A percentile compares a stretch with the other conserved stretches of the same genome.
Conservation (phyloP, 495 filamentous ascomycete genomes). For the Talaromyces borbonicus region DNA sequence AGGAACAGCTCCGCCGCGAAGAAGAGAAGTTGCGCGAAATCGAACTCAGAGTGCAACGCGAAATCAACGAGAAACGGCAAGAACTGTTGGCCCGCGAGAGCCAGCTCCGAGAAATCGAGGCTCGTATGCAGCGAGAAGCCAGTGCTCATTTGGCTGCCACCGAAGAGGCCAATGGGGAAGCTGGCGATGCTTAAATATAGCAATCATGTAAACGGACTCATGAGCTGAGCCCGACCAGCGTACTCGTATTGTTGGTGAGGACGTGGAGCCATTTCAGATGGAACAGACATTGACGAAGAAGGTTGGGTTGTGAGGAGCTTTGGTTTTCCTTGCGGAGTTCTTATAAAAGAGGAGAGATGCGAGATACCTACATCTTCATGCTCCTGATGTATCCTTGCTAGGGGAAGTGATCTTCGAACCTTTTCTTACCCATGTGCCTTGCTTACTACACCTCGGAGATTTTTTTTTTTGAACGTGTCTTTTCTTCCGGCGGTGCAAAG, state of each 20-base stretch:
- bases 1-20: slow-evolving; percentile 96
- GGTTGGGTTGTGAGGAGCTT: too few species aligned
- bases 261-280: too few species aligned
- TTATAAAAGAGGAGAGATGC: too few species aligned
- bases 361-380: too few species aligned
- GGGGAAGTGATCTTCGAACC: too few species aligned
- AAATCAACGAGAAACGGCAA: slow-evolving; percentile 99
- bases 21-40: slow-evolving; percentile 99
- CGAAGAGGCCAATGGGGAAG: slow-evolving; percentile 40
- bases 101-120: slow-evolving; percentile 92
- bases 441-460: slow-evolving; percentile 12
- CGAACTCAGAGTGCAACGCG: slow-evolving; percentile 96
- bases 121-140: slow-evolving; percentile 63
- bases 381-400: too few species aligned
- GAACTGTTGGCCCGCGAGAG: slow-evolving; percentile 95
- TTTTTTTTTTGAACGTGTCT: slow-evolving; percentile 16
- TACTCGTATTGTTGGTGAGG: too few species aligned
- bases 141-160: slow-evolving; percentile 32
- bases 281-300: too few species aligned
- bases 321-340: too few species aligned
- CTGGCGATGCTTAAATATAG: slow-evolving; percentile 35
- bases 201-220: slow-evolving; percentile 23
- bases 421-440: slow-evolving; percentile 9
- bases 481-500: slow-evolving; percentile 14
- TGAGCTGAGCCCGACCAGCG: too few species aligned